Evolutionary conservation across 139 green algal species (phyloP).

Genomic region (Auxenochlorella pyrenoidosa): DNA sequence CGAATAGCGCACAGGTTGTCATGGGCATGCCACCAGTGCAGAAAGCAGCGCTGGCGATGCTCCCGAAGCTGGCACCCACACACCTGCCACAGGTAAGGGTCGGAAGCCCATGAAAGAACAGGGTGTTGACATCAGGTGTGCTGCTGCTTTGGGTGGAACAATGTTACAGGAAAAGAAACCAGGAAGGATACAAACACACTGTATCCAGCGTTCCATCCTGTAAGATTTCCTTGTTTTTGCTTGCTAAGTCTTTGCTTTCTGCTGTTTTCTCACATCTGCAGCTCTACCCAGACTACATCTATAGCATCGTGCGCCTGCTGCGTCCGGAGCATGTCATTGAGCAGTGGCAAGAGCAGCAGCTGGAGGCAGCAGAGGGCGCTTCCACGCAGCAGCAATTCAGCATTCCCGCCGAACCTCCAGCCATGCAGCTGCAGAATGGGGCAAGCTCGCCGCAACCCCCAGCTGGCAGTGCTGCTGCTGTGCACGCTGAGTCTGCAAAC

Average conservation of each 20-base stretch:
- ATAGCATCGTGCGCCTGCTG: slow-evolving; percentile 48
- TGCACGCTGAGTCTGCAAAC: background rate
- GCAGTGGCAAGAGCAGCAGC: slow-evolving; percentile 37
- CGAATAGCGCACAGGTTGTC: slow-evolving; percentile 39
- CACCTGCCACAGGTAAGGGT: slow-evolving; percentile 56
- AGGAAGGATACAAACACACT: no score
- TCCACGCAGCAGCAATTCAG: slow-evolving; percentile 1
- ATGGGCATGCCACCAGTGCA: slow-evolving; percentile 77
- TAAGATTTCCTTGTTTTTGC: no score
- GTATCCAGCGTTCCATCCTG: no score
- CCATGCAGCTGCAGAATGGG: background rate
- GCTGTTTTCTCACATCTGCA: slow-evolving; percentile 28
- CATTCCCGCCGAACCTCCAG: background rate
- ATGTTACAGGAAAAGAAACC: no score
- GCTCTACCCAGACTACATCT: slow-evolving; percentile 63
- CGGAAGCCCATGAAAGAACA: background rate
- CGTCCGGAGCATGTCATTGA: slow-evolving; percentile 50
- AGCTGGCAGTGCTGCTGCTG: background rate
- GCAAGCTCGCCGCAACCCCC: background rate
- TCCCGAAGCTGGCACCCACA: slow-evolving; percentile 61
- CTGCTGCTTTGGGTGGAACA: no score
- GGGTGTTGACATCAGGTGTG: no score
- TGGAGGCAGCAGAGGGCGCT: slow-evolving; percentile 19
- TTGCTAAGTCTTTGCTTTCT: background rate
- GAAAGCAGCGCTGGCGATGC: slow-evolving; percentile 71